These are phyloP conservation scores for Coniochaeta ligniaria DNA, from an alignment of 2,329 filamentous ascomycete species.

Conservation along the genomic window DNA sequence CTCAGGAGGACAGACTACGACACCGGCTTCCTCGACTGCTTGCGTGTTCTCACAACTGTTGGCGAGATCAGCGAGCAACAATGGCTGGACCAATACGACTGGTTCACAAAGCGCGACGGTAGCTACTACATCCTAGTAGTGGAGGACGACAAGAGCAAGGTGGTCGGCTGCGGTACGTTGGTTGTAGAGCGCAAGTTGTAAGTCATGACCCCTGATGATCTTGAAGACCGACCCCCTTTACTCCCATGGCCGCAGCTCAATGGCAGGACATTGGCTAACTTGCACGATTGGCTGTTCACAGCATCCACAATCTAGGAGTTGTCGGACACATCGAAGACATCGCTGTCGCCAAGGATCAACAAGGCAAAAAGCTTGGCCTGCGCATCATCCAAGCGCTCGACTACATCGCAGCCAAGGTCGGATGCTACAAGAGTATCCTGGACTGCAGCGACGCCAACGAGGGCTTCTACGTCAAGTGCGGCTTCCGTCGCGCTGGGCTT, in stretches of 20 bases:
- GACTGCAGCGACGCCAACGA: slow-evolving; percentile 96
- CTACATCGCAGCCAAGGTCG: slow-evolving; percentile 76
- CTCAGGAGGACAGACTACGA: slow-evolving; percentile 72
- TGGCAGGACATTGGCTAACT: background rate
- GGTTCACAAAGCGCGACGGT: slow-evolving; percentile 65
- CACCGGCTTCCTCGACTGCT: slow-evolving; percentile 80
- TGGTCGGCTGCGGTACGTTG: slow-evolving; percentile 88
- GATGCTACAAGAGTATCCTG: slow-evolving; percentile 95
- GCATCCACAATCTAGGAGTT: slow-evolving; percentile 71
- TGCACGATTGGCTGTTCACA: slow-evolving; percentile 20
- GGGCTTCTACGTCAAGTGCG: slow-evolving; percentile 97
- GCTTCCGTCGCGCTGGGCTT: slow-evolving; percentile 82
- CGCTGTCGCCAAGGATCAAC: slow-evolving; percentile 87
- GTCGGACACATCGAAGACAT: slow-evolving; percentile 99
- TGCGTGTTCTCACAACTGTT: slow-evolving; percentile 87
- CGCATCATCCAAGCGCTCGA: slow-evolving; percentile 92
- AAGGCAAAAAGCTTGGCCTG: slow-evolving; percentile 93
- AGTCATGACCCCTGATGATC: slow-evolving; percentile 22
- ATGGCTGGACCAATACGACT: slow-evolving; percentile 76
- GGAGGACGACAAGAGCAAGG: slow-evolving; percentile 57
- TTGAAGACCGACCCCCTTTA: too few species aligned
- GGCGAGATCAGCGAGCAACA: slow-evolving; percentile 72
- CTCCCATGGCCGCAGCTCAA: background rate
- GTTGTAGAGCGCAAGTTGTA: slow-evolving; percentile 93
- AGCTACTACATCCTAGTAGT: slow-evolving; percentile 85